Evolutionary conservation across 2,329 filamentous ascomycete species (phyloP), one percentile per base, ranked within the genome.

Genomic region (Penicillium rolfsii): DNA sequence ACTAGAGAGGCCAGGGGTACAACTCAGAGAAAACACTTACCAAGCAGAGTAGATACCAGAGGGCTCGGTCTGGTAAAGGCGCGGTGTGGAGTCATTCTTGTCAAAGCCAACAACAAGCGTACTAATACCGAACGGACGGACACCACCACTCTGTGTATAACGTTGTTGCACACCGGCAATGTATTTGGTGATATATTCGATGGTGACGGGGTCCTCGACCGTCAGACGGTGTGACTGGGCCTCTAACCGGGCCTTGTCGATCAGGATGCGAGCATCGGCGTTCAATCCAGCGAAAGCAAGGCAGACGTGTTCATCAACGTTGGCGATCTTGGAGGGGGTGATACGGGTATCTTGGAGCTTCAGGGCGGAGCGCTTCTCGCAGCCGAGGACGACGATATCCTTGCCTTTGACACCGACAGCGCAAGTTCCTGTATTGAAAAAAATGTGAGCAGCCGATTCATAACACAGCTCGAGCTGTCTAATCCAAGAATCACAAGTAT

Each of bases 111-210:
- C 94, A 71, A 99, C 93, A 76, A 99, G 84, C 43, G 94, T 98
- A 83, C 93, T 97, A 78, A 99, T 97, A 64, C 95, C 95, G 75
- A 99, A 99, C n/a, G 95, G 95, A 73, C 95, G 85, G 56, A 99
- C 95, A 85, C 95, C 95, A 82, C 95, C 95, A 74, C 93, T 96
- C 84, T 99, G 95, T 52, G 95, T 99, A 85, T 99, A 99, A 79
- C 93, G 88, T 84, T 99, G 95, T 84, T 99, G 95, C 70, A 99
- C 95, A 59, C 94, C 91, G 57, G 95, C 95, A 66, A 99, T 90
- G 74, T 98, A 97, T 84, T 99, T 98, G 74, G 95, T 98, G 76
- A 99, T 97, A 85, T 99, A 99, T 82, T 99, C 95, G 79, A 99
- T 96, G 64, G 91, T 94, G 68, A 96, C 92, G 58, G 95, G 94